Evolutionary conservation across 2,329 filamentous ascomycete species (phyloP), one percentile per base, ranked within the genome.

Genomic region (Phialophora chinensis): DNA sequence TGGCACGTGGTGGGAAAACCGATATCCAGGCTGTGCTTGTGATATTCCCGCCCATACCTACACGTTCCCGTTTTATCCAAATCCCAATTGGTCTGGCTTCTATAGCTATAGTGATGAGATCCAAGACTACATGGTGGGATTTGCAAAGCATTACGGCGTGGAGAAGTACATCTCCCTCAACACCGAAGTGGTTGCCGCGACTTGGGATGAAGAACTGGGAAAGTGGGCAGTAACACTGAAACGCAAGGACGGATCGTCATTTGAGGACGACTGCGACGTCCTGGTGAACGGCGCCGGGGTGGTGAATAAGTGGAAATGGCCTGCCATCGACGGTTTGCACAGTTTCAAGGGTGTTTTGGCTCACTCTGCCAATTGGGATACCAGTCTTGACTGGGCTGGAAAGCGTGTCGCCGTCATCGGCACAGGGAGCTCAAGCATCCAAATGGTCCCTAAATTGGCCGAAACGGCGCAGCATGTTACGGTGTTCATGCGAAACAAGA

Each of bases 1-100:
- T 3, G 74, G 74, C 2, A 74, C 74, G 5, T 76, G 74, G 74
- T 68, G 66, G 8, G 72, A 73, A 63, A 75, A 75, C 62, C 44
- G 63, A n/a, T 76, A 74, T 62, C 73, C 72, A 42, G 29, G 50
- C 17, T 63, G 50, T 58, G 50, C 50, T 7, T 58, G 50, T 44
- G 50, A 63, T 29, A 53, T 52, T 8, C 29, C 54, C 10, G 54
- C 49, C 11, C 49, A 53, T 20, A 11, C 10, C 49, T 53, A 53
- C 4, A 53, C 49, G 10, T 64, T 49, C 35, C 31, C 60, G 3
- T 66, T 57, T 20, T 52, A 63, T 11, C 60, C 60, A 12, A 74
- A 73, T 42, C 58, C 69, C 7, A 73, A 78, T 44, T 72, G 69
- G 60, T 67, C 58, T 2, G 38, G 54, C 6, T 70, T 65, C 59